Conservation (phyloP, 2,329 filamentous ascomycete species). For the Alternaria novae-zelandiae region DNA sequence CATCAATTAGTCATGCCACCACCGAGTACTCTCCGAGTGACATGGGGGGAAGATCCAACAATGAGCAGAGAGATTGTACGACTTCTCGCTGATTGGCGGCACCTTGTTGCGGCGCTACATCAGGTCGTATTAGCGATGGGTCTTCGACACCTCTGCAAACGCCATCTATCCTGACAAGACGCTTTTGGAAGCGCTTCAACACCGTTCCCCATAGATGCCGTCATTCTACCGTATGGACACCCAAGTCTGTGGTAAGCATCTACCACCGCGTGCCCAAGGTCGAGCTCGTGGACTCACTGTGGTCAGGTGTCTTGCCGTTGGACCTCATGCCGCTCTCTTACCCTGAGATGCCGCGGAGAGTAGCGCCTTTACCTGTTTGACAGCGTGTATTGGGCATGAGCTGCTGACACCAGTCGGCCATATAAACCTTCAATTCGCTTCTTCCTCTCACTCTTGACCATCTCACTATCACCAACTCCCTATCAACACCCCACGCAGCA, state of each 20-base stretch:
- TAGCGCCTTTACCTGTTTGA: background rate
- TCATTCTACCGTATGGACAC: background rate
- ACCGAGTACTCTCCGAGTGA: background rate
- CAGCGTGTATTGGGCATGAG: background rate
- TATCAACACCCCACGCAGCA: too few species aligned
- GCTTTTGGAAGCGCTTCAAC: background rate
- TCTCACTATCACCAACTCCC: background rate
- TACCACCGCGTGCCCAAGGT: background rate
- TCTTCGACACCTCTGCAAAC: background rate
- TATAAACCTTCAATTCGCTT: background rate
- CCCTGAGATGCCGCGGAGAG: background rate
- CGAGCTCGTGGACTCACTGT: background rate
- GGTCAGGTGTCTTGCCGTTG: background rate
- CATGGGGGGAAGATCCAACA: background rate
- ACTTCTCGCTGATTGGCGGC: background rate
- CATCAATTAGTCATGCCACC: background rate
- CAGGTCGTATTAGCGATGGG: background rate
- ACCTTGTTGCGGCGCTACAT: too few species aligned
- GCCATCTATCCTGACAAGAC: background rate
- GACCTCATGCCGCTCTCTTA: background rate
- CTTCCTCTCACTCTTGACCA: background rate
- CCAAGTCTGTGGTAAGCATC: background rate
- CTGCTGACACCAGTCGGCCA: background rate
- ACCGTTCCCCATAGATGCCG: background rate
- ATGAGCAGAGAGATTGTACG: background rate